Conservation (phyloP, 1,139 yeast species). For the Suhomyces taliae region DNA sequence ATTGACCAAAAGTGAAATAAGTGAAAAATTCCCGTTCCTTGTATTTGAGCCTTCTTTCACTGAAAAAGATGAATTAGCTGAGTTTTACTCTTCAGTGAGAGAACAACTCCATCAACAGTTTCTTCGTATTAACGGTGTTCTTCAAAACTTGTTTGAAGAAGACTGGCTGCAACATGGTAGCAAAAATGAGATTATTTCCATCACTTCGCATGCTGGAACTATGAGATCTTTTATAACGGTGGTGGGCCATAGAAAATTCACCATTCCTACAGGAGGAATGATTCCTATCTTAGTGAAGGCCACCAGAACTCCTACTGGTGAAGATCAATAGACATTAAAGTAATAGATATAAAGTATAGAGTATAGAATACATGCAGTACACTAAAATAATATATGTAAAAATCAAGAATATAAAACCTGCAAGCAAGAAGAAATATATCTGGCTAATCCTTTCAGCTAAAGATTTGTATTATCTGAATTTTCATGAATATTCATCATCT, state of each 20-base stretch:
- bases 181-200: constrained; percentile 35
- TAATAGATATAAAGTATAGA: too few species aligned
- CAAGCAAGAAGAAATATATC: too few species aligned
- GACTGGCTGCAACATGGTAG: constrained; percentile 17
- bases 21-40: constrained; percentile 20
- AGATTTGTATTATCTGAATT: too few species aligned
- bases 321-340: not conserved
- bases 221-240: constrained; percentile 55
- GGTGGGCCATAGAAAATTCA: constrained; percentile 52
- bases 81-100: constrained; percentile 30
- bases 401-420: too few species aligned
- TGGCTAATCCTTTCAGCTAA: too few species aligned
- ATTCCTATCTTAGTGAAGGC: constrained; percentile 58
- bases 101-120: constrained; percentile 53
- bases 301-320: constrained; percentile 15
- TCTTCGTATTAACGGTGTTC: constrained; percentile 46
- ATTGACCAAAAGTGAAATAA: constrained; percentile 32
- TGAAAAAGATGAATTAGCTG: constrained; percentile 47
- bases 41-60: constrained; percentile 44
- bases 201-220: constrained; percentile 66
- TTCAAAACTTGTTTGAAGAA: constrained; percentile 50
- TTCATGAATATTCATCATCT: too few species aligned
- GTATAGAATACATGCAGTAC: constrained; percentile 1
- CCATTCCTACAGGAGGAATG: constrained; percentile 67
- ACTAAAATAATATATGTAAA: not conserved